Conservation (phyloP, 2,329 filamentous ascomycete genomes). For the Venturia asperata region DNA sequence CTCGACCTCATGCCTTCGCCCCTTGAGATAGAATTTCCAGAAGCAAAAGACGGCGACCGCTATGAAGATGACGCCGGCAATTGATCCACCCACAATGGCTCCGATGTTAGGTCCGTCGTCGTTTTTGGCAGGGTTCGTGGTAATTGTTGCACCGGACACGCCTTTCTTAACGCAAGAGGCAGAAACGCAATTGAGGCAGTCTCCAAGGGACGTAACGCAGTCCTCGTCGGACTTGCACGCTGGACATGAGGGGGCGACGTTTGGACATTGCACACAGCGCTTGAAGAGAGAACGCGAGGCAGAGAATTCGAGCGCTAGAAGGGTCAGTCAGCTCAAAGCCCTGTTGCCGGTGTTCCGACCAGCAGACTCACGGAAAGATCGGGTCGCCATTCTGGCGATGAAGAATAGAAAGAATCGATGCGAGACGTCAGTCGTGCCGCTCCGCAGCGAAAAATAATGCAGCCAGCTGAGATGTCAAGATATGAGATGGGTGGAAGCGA, state of each 20-base stretch:
- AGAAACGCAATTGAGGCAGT: conserved; percentile 53
- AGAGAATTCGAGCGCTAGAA: conserved; percentile 11
- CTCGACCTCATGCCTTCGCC: conserved; percentile 55
- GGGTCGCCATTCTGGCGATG: background rate
- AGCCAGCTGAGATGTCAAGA: background rate
- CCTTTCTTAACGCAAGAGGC: conserved; percentile 47
- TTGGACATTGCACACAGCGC: conserved; percentile 53
- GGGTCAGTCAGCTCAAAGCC: background rate
- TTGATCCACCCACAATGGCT: conserved; percentile 83
- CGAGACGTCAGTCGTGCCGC: background rate
- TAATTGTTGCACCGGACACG: conserved; percentile 31
- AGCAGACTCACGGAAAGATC: background rate
- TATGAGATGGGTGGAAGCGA: background rate
- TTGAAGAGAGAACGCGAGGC: conserved; percentile 39
- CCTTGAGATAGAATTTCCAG: conserved; percentile 83
- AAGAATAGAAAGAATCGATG: background rate
- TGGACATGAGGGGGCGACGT: conserved; percentile 51
- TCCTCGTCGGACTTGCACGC: conserved; percentile 48
- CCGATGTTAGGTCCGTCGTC: conserved; percentile 58
- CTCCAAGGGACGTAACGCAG: conserved; percentile 53
- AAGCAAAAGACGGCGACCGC: conserved; percentile 70
- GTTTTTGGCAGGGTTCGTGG: conserved; percentile 27
- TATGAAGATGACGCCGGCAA: conserved; percentile 73
- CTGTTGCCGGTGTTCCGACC: background rate
- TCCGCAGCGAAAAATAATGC: background rate